A percentile compares a stretch with the other conserved stretches of the same genome.
phyloP scores from a whole-genome alignment of 805 yeast genomes.

The Blastobotrys robertii region DNA sequence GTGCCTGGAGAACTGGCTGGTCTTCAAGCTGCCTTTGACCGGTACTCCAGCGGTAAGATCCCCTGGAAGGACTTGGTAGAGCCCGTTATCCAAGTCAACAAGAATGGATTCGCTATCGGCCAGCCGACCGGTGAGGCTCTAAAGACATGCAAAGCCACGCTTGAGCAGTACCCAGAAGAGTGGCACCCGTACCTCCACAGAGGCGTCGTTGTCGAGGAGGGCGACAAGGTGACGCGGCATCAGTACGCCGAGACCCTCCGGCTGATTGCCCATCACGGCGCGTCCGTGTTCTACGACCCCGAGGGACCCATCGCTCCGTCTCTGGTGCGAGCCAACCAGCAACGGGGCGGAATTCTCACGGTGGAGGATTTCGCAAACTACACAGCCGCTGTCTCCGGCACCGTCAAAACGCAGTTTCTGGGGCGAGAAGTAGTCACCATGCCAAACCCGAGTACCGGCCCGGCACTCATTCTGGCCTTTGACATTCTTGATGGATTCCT shows the following conservation, averaged over 20 bases:
- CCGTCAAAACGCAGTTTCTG: slow-evolving; percentile 33
- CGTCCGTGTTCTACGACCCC: slow-evolving; percentile 75
- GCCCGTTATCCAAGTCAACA: slow-evolving; percentile 63
- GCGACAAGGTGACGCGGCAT: slow-evolving; percentile 54
- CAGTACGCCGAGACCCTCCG: slow-evolving; percentile 58
- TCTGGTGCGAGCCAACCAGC: slow-evolving; percentile 40
- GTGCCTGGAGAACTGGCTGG: slow-evolving; percentile 92
- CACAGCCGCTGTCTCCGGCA: slow-evolving; percentile 38
- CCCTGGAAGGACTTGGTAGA: slow-evolving; percentile 62
- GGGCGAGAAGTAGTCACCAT: slow-evolving; percentile 44
- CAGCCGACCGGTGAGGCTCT: slow-evolving; percentile 20
- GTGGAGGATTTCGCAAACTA: slow-evolving; percentile 60
- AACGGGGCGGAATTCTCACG: slow-evolving; percentile 58
- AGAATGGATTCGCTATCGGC: slow-evolving; percentile 52
- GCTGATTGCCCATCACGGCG: slow-evolving; percentile 65
- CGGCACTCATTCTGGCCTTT: slow-evolving; percentile 69
- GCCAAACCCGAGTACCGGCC: slow-evolving; percentile 74
- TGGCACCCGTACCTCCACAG: slow-evolving; percentile 25
- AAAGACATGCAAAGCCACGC: background rate
- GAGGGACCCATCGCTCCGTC: slow-evolving; percentile 59
- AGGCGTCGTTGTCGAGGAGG: slow-evolving; percentile 33
- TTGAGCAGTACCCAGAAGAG: slow-evolving; percentile 27
- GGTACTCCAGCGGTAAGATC: slow-evolving; percentile 62
- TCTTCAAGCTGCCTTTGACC: slow-evolving; percentile 45
- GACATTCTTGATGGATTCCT: slow-evolving; percentile 35